These are phyloP conservation scores for Cruciata laevipes DNA, from an alignment of 257 asterid genomes.

Conservation along the genomic window DNA sequence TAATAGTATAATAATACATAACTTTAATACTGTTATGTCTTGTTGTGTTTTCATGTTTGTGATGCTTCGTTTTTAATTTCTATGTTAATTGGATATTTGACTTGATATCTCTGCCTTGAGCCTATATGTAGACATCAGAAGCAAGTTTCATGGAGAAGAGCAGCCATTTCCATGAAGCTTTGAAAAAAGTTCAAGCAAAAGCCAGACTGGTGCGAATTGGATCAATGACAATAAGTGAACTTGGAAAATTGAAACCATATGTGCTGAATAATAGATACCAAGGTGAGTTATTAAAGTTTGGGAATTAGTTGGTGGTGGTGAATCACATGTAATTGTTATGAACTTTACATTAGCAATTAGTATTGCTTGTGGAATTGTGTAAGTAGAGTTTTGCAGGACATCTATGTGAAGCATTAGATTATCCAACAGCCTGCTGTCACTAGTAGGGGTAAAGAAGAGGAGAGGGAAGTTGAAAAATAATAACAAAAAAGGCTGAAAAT, in stretches of 20 bases:
- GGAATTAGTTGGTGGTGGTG: background rate
- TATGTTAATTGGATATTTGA: background rate
- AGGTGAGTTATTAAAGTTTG: slow-evolving; percentile 38
- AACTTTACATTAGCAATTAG: background rate
- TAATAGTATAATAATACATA: background rate
- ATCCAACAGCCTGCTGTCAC: background rate
- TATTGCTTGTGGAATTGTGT: background rate
- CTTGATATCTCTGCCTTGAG: slow-evolving; percentile 13
- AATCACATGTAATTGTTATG: background rate
- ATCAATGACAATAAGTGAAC: slow-evolving; percentile 56
- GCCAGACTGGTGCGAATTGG: slow-evolving; percentile 72
- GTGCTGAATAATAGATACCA: slow-evolving; percentile 49
- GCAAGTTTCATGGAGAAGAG: slow-evolving; percentile 32
- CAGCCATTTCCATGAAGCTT: slow-evolving; percentile 15
- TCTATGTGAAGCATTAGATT: background rate
- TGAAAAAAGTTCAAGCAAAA: slow-evolving; percentile 59
- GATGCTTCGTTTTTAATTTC: background rate
- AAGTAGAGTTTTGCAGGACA: background rate
- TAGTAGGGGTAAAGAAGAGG: background rate
- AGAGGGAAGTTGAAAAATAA: background rate
- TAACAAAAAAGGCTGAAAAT: background rate
- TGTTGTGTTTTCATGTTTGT: background rate
- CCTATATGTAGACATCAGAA: slow-evolving; percentile 43
- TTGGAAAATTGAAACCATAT: slow-evolving; percentile 53
- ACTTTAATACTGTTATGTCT: background rate